Conservation (phyloP, 148 eudicot species). For the Hydrangea macrophylla region DNA sequence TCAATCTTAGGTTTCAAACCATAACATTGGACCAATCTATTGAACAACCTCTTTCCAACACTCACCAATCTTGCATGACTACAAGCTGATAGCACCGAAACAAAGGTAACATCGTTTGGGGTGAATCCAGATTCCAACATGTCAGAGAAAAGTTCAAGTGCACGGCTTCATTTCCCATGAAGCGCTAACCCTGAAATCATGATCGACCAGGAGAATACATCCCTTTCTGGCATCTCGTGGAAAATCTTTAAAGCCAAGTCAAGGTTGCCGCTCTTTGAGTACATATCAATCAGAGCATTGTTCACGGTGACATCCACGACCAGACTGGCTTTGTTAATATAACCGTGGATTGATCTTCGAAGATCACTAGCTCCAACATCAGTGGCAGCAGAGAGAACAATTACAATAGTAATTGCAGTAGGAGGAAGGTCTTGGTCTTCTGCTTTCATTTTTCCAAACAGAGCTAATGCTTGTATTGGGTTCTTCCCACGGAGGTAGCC, state of each 20-base stretch:
- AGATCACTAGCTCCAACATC: constrained; percentile 43
- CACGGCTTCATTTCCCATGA: constrained; percentile 28
- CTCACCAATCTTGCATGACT: constrained; percentile 30
- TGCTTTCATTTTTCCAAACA: constrained; percentile 27
- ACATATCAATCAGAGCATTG: constrained; percentile 39
- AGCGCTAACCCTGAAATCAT: constrained; percentile 37
- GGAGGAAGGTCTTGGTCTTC: constrained; percentile 14
- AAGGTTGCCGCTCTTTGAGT: constrained; percentile 32
- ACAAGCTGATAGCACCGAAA: constrained; percentile 40
- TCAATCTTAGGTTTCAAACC: constrained; percentile 24
- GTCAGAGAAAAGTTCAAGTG: constrained; percentile 24
- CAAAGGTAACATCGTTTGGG: constrained; percentile 34
- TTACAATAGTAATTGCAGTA: constrained; percentile 26
- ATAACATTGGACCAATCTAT: constrained; percentile 20
- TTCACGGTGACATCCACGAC: constrained; percentile 24
- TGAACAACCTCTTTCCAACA: constrained; percentile 27
- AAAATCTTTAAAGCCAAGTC: constrained; percentile 28
- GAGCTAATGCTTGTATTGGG: constrained; percentile 21
- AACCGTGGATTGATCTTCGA: constrained; percentile 31
- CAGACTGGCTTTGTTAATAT: constrained; percentile 21
- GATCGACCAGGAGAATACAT: constrained; percentile 37
- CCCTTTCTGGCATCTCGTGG: constrained; percentile 19
- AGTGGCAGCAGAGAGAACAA: constrained; percentile 34
- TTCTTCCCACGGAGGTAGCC: constrained; percentile 24
- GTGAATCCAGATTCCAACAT: constrained; percentile 29